Evolutionary conservation across 1,284 basidiomycete genomes (phyloP).

Genomic region (Acaromyces ingoldii): DNA sequence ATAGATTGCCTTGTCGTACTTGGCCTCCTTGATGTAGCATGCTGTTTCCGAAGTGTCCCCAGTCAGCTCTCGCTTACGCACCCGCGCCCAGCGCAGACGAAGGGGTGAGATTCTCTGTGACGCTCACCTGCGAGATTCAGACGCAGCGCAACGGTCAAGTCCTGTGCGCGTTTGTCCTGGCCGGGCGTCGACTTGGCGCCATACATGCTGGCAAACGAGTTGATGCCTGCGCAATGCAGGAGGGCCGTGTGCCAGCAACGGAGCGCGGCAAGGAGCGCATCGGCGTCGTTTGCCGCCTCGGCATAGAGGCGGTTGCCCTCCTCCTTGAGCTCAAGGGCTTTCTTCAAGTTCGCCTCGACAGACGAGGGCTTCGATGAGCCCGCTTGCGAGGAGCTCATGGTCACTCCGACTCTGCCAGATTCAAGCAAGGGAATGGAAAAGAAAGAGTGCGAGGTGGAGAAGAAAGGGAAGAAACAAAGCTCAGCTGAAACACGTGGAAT

Average conservation of each 20-base stretch:
- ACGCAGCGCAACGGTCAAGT: slow-evolving; percentile 19
- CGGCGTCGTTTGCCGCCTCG: neutral
- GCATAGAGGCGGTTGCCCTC: slow-evolving; percentile 20
- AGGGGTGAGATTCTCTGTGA: neutral
- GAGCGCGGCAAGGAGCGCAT: neutral
- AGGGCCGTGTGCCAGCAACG: slow-evolving; percentile 12
- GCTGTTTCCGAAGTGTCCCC: slow-evolving; percentile 3
- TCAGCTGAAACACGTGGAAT: no score
- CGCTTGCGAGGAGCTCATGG: no score
- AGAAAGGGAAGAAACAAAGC: no score
- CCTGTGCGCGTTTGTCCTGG: slow-evolving; percentile 19
- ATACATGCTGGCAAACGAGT: slow-evolving; percentile 24
- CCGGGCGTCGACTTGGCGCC: slow-evolving; percentile 18
- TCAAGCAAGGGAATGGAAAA: no score
- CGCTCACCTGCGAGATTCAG: slow-evolving; percentile 24
- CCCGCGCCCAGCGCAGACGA: neutral
- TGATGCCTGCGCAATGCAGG: slow-evolving; percentile 28
- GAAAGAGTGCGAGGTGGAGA: no score
- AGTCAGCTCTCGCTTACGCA: neutral
- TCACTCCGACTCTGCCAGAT: no score
- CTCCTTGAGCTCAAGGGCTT: slow-evolving; percentile 19
- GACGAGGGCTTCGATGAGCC: neutral
- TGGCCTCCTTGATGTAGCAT: slow-evolving; percentile 20
- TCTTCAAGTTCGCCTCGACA: slow-evolving; percentile 16
- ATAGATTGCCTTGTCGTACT: slow-evolving; percentile 24